phyloP scores from a whole-genome alignment of 495 filamentous ascomycete genomes.

The Neurospora sp. region DNA sequence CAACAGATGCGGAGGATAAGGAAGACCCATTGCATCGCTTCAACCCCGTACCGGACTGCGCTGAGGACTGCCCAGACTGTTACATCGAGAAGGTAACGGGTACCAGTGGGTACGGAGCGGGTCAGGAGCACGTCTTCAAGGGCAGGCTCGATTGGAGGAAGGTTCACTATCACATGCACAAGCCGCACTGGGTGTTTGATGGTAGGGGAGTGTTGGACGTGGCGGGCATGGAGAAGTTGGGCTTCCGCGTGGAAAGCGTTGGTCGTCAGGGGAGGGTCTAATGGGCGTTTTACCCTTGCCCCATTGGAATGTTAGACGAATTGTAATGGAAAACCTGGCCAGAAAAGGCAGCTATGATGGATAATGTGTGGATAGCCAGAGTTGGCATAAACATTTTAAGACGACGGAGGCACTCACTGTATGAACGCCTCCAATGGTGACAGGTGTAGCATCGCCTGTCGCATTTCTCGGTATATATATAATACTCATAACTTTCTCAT shows the following conservation, averaged over 20 bases:
- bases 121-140: slow-evolving; percentile 18
- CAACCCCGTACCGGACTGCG: slow-evolving; percentile 24
- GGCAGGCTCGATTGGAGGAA: slow-evolving; percentile 42
- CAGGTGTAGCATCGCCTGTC: neutral
- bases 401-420: neutral
- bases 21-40: slow-evolving; percentile 22
- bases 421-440: neutral
- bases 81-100: slow-evolving; percentile 17
- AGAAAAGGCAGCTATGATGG: neutral
- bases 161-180: slow-evolving; percentile 45
- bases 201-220: slow-evolving; percentile 54
- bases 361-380: neutral
- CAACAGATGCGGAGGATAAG: neutral
- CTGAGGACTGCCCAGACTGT: slow-evolving; percentile 29
- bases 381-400: neutral
- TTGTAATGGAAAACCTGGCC: neutral
- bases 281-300: neutral
- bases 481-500: neutral
- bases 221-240: slow-evolving; percentile 43
- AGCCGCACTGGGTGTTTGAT: slow-evolving; percentile 61
- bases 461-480: neutral
- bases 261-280: slow-evolving; percentile 21
- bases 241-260: slow-evolving; percentile 45
- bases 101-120: slow-evolving; percentile 13
- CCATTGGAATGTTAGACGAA: neutral